Evolutionary conservation across 345 rosid species (phyloP).

Genomic region (thale cress (Arabidopsis thaliana)): DNA sequence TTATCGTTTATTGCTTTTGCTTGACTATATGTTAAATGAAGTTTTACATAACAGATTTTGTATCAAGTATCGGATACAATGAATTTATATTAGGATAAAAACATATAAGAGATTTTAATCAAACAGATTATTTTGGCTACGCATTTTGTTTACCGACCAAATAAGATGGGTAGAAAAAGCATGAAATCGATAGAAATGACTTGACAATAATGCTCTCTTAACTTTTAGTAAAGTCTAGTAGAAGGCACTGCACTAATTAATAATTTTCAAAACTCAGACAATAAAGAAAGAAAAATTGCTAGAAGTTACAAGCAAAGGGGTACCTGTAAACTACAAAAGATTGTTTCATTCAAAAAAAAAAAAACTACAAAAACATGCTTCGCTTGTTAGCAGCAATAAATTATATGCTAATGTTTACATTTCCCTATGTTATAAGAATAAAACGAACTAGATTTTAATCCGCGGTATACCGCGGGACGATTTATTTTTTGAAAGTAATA

Average conservation of each 20-base stretch:
- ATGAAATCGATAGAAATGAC: slow-evolving; percentile 41
- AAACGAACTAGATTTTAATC: no score
- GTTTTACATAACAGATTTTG: neutral
- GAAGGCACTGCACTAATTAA: neutral
- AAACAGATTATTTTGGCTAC: neutral
- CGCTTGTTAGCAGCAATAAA: neutral
- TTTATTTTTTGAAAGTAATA: no score
- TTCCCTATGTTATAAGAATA: no score
- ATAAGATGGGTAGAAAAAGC: slow-evolving; percentile 29
- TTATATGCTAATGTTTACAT: no score
- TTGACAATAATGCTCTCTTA: slow-evolving; percentile 31
- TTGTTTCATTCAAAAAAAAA: no score
- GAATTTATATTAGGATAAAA: neutral
- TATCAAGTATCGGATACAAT: neutral
- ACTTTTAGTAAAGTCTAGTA: slow-evolving; percentile 20
- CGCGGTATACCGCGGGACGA: no score
- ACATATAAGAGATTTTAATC: neutral
- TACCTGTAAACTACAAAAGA: no score
- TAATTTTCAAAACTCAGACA: no score
- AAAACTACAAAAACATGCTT: neutral
- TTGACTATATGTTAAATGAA: no score
- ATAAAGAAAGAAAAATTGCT: no score
- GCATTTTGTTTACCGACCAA: slow-evolving; percentile 20
- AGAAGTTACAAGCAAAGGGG: no score
- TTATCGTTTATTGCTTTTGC: no score